Conservation (phyloP, 305 asterid genomes). For the Solanum hybrid region DNA sequence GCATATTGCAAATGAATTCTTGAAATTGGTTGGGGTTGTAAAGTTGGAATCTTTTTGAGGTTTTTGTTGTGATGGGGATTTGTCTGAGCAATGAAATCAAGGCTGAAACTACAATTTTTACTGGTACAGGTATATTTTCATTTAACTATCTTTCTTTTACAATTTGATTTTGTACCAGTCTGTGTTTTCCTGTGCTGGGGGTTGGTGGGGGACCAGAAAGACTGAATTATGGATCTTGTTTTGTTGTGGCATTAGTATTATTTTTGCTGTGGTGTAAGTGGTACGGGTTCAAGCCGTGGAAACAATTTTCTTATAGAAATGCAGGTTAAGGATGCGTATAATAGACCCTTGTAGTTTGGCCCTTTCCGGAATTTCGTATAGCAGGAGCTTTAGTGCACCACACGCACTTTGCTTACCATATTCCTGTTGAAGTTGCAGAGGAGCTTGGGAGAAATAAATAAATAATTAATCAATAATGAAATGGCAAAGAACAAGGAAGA, state of each 20-base stretch:
- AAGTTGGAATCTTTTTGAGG: slow-evolving; percentile 4
- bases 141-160: background rate
- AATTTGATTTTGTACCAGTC: background rate
- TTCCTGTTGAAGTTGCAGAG: background rate
- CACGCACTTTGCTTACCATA: background rate
- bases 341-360: too few relatives aligned
- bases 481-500: background rate
- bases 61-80: slow-evolving; percentile 54
- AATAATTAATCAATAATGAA: background rate
- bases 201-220: background rate
- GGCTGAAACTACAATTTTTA: slow-evolving; percentile 54
- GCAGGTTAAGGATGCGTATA: background rate
- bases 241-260: background rate
- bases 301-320: background rate
- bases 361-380: background rate
- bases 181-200: background rate
- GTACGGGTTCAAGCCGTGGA: background rate
- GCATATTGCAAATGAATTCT: background rate
- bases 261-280: background rate
- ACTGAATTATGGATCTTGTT: background rate
- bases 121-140: slow-evolving; percentile 42
- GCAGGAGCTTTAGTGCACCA: background rate
- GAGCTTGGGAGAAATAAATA: background rate
- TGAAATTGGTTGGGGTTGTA: slow-evolving; percentile 3
- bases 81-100: slow-evolving; percentile 86